Conservation (phyloP, 352 stramenopile species). For the Phytophthora podocarpi region DNA sequence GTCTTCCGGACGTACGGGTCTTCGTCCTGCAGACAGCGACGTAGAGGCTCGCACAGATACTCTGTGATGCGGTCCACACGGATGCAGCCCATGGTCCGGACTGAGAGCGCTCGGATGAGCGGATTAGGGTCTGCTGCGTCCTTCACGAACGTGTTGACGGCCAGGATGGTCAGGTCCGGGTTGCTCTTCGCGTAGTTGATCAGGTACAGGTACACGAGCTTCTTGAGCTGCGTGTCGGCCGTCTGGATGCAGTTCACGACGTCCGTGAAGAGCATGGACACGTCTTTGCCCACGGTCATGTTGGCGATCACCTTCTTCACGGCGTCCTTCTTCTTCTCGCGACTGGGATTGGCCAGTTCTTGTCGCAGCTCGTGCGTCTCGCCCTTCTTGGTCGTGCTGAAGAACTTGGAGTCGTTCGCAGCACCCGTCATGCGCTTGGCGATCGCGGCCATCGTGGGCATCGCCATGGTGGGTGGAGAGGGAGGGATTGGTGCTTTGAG, state of each 20-base stretch:
- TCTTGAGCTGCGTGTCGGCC: constrained; percentile 98
- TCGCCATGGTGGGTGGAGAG: constrained; percentile 54
- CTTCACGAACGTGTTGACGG: constrained; percentile 99
- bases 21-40: constrained; percentile 92
- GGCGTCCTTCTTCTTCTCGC: constrained; percentile 98
- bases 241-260: constrained; percentile 99
- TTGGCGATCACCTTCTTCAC: constrained; percentile 99
- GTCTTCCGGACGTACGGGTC: constrained; percentile 99
- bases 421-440: constrained; percentile 89
- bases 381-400: constrained; percentile 99
- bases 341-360: constrained; percentile 97
- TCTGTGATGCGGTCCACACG: constrained; percentile 99
- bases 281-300: constrained; percentile 99
- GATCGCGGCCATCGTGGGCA: constrained; percentile 88
- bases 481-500: no score
- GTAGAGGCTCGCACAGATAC: constrained; percentile 97
- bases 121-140: constrained; percentile 92
- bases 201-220: constrained; percentile 99
- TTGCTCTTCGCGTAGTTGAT: constrained; percentile 99
- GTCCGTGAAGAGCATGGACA: constrained; percentile 99
- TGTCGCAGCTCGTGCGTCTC: constrained; percentile 98
- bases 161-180: constrained; percentile 98
- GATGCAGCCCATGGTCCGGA: constrained; percentile 99
- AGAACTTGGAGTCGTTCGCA: constrained; percentile 98
- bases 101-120: constrained; percentile 96